phyloP scores from a whole-genome alignment of 805 yeast genomes.

The Metschnikowia colocasiae region DNA sequence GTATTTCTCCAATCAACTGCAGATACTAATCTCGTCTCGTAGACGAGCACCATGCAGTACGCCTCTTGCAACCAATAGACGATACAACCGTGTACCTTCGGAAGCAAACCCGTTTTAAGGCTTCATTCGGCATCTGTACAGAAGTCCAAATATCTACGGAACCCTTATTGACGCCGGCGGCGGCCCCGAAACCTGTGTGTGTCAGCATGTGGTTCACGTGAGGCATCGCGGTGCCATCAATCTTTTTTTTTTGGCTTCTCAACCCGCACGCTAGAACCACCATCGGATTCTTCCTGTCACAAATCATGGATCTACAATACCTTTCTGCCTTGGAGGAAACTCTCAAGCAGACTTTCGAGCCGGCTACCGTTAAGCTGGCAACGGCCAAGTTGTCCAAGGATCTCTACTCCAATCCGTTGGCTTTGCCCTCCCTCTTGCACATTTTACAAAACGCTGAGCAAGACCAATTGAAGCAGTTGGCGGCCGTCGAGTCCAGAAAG shows the following conservation, averaged over 20 bases:
- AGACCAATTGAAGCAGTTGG: constrained; percentile 77
- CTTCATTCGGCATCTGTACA: no score
- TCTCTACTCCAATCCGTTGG: constrained; percentile 64
- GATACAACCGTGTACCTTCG: not conserved
- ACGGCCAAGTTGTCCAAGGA: constrained; percentile 69
- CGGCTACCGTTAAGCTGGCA: constrained; percentile 82
- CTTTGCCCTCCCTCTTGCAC: constrained; percentile 80
- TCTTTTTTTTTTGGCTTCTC: constrained; percentile 6
- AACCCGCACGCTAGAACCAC: constrained; percentile 1
- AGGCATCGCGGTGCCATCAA: constrained; percentile 9
- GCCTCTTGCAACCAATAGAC: not conserved
- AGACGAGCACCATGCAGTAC: not conserved
- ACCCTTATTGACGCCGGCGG: no score
- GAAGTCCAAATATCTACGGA: no score
- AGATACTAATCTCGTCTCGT: no score
- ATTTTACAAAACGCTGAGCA: constrained; percentile 67
- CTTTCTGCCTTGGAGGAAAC: constrained; percentile 72
- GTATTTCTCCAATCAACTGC: no score
- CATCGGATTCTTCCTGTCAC: constrained; percentile 7
- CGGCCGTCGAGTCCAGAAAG: constrained; percentile 96
- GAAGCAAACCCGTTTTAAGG: no score
- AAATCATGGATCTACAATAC: constrained; percentile 65
- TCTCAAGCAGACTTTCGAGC: constrained; percentile 70
- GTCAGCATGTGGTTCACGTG: constrained; percentile 8
- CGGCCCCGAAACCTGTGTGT: not conserved